phyloP scores from a whole-genome alignment of 139 green algal species.

The Desmodesmus armatus region DNA sequence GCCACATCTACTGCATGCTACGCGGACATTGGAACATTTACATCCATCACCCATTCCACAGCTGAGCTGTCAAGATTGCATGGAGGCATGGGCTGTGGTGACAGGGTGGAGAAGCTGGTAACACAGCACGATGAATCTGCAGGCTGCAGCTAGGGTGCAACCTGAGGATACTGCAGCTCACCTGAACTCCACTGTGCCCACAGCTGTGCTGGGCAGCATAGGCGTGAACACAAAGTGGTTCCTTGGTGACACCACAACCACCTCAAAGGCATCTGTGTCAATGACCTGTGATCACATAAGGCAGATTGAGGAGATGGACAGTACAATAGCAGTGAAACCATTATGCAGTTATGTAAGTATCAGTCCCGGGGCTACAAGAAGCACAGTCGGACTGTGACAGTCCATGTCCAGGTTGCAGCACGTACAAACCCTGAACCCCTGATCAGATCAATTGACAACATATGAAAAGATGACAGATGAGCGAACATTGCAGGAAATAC shows the following conservation, averaged over 20 bases:
- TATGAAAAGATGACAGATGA: too few relatives aligned
- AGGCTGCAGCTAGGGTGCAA: neutral
- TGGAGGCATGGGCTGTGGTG: neutral
- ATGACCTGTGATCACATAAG: constrained; percentile 69
- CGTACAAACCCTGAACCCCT: too few relatives aligned
- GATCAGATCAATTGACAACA: too few relatives aligned
- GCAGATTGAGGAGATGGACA: neutral
- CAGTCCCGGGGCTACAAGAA: neutral
- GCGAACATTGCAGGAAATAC: too few relatives aligned
- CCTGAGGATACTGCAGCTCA: neutral
- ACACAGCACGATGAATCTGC: neutral
- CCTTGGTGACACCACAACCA: constrained; percentile 70
- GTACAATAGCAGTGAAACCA: neutral
- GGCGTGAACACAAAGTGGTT: constrained; percentile 88
- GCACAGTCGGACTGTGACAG: too few relatives aligned
- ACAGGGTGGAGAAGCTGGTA: neutral
- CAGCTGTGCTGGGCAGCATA: constrained; percentile 79
- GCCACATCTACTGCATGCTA: too few relatives aligned
- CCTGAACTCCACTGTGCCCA: constrained; percentile 63
- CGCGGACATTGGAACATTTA: too few relatives aligned
- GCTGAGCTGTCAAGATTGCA: neutral
- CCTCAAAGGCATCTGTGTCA: constrained; percentile 75
- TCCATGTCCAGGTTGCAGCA: too few relatives aligned
- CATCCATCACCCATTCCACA: neutral
- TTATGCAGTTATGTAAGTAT: neutral